Conservation (phyloP, 352 stramenopile species). For the Pythium dissimile region DNA sequence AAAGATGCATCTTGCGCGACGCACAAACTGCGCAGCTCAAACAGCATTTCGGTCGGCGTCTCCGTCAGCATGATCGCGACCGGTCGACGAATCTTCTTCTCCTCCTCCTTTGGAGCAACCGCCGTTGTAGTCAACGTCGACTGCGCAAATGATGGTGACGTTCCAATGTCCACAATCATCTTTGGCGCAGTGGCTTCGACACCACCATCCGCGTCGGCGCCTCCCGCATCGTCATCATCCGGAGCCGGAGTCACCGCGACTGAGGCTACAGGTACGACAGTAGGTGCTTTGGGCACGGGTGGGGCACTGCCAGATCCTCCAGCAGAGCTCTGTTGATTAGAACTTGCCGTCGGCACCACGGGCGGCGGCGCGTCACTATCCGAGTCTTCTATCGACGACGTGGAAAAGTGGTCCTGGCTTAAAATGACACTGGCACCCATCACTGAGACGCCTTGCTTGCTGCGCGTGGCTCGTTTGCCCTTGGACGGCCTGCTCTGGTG, state of each 20-base stretch:
- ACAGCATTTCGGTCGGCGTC: constrained; percentile 59
- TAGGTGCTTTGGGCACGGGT: background rate
- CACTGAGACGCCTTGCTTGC: constrained; percentile 24
- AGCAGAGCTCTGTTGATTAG: constrained; percentile 2
- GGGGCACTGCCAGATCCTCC: background rate
- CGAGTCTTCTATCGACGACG: constrained; percentile 54
- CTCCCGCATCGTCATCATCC: constrained; percentile 21
- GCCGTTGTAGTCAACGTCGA: background rate
- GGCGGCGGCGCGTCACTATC: constrained; percentile 21
- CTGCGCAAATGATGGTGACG: constrained; percentile 1
- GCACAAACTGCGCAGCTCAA: constrained; percentile 65
- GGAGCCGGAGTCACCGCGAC: background rate
- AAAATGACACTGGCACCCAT: constrained; percentile 49
- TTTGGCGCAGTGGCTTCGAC: constrained; percentile 1
- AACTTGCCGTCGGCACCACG: background rate
- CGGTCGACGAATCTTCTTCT: constrained; percentile 22
- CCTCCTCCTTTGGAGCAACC: background rate
- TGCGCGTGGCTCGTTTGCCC: constrained; percentile 24
- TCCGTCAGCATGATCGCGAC: constrained; percentile 53
- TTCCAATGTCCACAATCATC: constrained; percentile 1
- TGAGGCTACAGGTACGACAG: background rate
- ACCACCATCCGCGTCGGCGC: background rate
- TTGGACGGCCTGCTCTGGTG: constrained; percentile 12
- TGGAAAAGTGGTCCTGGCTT: constrained; percentile 39
- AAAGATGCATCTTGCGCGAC: constrained; percentile 51